Base-by-base conservation (phyloP, 331 rosid genomes). In the Quercus lobata region DNA sequence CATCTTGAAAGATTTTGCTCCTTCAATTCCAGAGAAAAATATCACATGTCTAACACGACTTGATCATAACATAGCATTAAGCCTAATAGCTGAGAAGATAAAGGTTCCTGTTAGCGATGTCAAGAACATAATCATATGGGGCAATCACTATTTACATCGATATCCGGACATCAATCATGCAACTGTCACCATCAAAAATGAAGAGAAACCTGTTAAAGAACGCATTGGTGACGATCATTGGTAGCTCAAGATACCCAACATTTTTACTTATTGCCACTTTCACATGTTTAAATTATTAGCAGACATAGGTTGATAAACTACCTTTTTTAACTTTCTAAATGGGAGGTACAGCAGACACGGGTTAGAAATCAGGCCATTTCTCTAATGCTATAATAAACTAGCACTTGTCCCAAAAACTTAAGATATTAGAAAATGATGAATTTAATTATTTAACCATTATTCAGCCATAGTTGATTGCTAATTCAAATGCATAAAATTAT, bases 121-220 rank as follows among this genome's bases (percentile, higher is more conserved):
- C 0, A 90, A 88, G 82, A 91, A 96, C 87, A 93, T 90, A 3
- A 88, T 91, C 68, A 91, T 96, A 57, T 93, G 99, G 99, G 98
- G 99, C 3, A 93, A 93, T 78, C 99, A 93, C 85, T 93, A 97
- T 74, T 89, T 96, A 57, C 85, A 96, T 49, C 97, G 88, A 81
- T 93, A 93, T 73, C 99, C 99, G 7, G 98, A 93, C 37, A 91
- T 89, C 73, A 93, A 93, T 78, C 99, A 96, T 63, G 99, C 99
- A 7, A 89, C 85, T 4, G 89, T 88, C 72, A 73, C 78, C 41
- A 78, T 71, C 24, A 74, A 69, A 55, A 8, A 62, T 1, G 87
- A 75, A 8, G 84, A 80, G 34, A 93, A 88, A 75, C 71, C 86
- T 2, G 97, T 93, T 70, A 84, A 85, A 79, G 88, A 88, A 81